Conservation (phyloP, 2,329 filamentous ascomycete species). For the Aspergillus carbonarius region DNA sequence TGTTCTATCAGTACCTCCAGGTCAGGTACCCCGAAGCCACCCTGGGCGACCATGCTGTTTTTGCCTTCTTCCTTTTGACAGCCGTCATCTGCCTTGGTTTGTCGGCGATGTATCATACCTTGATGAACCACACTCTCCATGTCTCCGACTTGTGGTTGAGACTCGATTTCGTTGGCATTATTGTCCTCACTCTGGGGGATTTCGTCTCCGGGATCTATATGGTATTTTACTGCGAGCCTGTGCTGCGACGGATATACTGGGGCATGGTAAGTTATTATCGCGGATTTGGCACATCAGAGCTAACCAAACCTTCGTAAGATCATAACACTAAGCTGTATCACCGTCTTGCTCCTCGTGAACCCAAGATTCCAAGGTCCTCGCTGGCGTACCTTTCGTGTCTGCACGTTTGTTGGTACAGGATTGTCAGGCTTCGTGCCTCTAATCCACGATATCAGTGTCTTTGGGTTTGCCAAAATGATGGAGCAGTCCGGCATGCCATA, state of each 20-base stretch:
- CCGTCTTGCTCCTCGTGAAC: slow-evolving; percentile 4
- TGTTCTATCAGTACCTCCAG: slow-evolving; percentile 16
- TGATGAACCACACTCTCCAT: slow-evolving; percentile 29
- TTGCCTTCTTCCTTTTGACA: slow-evolving; percentile 20
- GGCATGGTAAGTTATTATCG: slow-evolving; percentile 5
- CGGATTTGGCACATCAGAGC: neutral
- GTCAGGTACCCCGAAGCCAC: slow-evolving; percentile 12
- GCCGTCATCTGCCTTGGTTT: neutral
- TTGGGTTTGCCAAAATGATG: slow-evolving; percentile 29
- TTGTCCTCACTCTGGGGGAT: slow-evolving; percentile 18
- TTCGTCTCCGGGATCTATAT: slow-evolving; percentile 14
- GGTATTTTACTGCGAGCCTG: slow-evolving; percentile 10
- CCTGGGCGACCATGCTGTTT: slow-evolving; percentile 18
- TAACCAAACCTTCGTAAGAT: slow-evolving; percentile 2
- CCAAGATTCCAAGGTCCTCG: slow-evolving; percentile 8
- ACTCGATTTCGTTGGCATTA: slow-evolving; percentile 22
- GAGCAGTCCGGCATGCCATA: slow-evolving; percentile 23
- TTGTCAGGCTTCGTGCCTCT: slow-evolving; percentile 8
- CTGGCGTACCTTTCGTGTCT: slow-evolving; percentile 6
- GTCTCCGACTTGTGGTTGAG: slow-evolving; percentile 25
- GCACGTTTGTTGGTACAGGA: slow-evolving; percentile 10
- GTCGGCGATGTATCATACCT: slow-evolving; percentile 22
- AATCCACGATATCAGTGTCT: slow-evolving; percentile 26
- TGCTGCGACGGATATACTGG: slow-evolving; percentile 10
- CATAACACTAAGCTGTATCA: slow-evolving; percentile 5